These are phyloP conservation scores for Decorospora gaudefroyi DNA, from an alignment of 2,329 filamentous ascomycete species.

Conservation along the genomic window DNA sequence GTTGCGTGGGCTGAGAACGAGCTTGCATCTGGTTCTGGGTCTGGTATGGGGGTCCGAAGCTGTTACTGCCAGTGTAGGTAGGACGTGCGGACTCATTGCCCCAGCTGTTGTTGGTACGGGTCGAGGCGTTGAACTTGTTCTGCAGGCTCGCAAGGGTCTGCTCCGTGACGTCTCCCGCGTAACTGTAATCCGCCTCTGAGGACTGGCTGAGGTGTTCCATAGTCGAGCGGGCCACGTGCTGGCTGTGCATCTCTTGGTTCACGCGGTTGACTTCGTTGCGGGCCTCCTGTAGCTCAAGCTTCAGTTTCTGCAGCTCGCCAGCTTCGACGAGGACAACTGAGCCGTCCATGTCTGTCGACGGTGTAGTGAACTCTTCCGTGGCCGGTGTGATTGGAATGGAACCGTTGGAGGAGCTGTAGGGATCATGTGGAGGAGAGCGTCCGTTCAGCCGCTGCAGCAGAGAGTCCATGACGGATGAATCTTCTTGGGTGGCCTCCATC, in stretches of 20 bases:
- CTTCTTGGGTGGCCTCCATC: constrained; percentile 48
- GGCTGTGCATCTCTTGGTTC: constrained; percentile 71
- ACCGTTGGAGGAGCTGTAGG: constrained; percentile 63
- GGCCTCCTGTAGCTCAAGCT: constrained; percentile 71
- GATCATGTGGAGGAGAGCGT: constrained; percentile 47
- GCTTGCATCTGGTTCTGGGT: constrained; percentile 11
- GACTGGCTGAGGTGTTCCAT: constrained; percentile 61
- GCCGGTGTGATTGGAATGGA: constrained; percentile 68
- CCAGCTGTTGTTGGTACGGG: constrained; percentile 49
- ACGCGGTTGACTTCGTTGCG: constrained; percentile 72
- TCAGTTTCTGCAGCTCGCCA: constrained; percentile 69
- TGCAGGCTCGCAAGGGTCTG: constrained; percentile 57
- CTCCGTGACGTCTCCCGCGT: constrained; percentile 53
- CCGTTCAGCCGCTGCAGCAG: constrained; percentile 75
- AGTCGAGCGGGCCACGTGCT: constrained; percentile 63
- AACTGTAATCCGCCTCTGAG: constrained; percentile 57
- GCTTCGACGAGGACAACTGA: constrained; percentile 46
- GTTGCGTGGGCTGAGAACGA: constrained; percentile 27
- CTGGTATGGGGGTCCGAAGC: constrained; percentile 32
- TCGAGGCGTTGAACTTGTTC: constrained; percentile 56
- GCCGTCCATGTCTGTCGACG: constrained; percentile 32
- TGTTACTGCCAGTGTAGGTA: constrained; percentile 30
- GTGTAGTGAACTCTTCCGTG: constrained; percentile 56
- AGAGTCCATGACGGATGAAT: constrained; percentile 58
- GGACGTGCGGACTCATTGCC: constrained; percentile 30